phyloP scores from a whole-genome alignment of 495 filamentous ascomycete genomes.

The Haplographium delicatum region DNA sequence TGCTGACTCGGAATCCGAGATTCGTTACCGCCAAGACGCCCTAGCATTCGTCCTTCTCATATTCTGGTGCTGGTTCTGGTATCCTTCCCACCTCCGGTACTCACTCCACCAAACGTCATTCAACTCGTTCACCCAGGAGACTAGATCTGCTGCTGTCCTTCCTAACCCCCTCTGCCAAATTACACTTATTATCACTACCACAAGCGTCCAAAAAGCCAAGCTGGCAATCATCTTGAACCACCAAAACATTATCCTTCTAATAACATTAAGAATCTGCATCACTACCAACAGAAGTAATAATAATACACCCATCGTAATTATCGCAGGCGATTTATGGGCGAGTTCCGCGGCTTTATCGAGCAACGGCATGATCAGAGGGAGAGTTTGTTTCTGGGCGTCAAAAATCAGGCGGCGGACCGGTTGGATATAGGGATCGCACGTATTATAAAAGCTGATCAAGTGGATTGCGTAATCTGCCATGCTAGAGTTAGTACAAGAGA shows the following conservation, averaged over 20 bases:
- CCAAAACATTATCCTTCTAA: constrained; percentile 63
- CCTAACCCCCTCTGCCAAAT: constrained; percentile 62
- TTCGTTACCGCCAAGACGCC: neutral
- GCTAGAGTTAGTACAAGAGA: too few species aligned
- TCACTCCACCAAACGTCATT: constrained; percentile 51
- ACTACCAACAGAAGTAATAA: constrained; percentile 16
- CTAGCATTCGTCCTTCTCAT: constrained; percentile 1
- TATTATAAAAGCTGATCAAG: constrained; percentile 14
- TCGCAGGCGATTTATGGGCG: constrained; percentile 18
- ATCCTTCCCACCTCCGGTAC: constrained; percentile 34
- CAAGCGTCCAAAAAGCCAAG: constrained; percentile 51
- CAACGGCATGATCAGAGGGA: constrained; percentile 14
- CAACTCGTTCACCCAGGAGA: constrained; percentile 49
- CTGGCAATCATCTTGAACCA: constrained; percentile 60
- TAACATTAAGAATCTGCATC: constrained; percentile 25
- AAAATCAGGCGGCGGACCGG: constrained; percentile 12
- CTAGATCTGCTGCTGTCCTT: constrained; percentile 49
- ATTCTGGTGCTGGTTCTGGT: constrained; percentile 5
- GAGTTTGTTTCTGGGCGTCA: neutral
- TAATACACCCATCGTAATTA: constrained; percentile 16
- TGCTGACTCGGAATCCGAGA: too few species aligned
- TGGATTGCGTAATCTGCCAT: constrained; percentile 10
- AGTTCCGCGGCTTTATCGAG: constrained; percentile 5
- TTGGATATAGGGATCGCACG: constrained; percentile 9
- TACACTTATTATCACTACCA: constrained; percentile 45